These are phyloP conservation scores for Aspergillus fumigatiaffinis DNA, from an alignment of 2,329 filamentous ascomycete genomes.

Conservation along the genomic window DNA sequence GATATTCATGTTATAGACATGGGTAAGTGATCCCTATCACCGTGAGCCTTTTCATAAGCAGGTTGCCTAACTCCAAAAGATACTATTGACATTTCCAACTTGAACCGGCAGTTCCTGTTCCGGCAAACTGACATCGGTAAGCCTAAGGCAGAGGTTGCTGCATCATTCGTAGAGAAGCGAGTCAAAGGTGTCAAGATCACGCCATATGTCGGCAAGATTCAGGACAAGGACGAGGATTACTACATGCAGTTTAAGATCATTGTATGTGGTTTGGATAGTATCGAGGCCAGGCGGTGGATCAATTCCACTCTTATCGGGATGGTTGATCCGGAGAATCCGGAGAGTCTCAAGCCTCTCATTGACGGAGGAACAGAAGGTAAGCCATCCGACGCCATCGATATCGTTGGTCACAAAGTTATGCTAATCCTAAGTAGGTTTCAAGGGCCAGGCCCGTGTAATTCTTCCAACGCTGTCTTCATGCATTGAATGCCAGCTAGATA, in stretches of 20 bases:
- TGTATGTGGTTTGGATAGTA: slow-evolving; percentile 91
- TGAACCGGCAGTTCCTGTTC: slow-evolving; percentile 97
- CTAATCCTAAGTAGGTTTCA: slow-evolving; percentile 63
- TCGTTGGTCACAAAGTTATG: background rate
- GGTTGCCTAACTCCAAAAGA: slow-evolving; percentile 51
- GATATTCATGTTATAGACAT: slow-evolving; percentile 99
- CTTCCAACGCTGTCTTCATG: slow-evolving; percentile 90
- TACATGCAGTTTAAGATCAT: slow-evolving; percentile 96
- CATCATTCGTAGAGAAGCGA: slow-evolving; percentile 81
- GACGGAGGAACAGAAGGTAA: slow-evolving; percentile 90
- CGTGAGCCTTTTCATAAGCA: background rate
- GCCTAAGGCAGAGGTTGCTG: slow-evolving; percentile 89
- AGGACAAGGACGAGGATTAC: slow-evolving; percentile 93
- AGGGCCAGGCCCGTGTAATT: slow-evolving; percentile 90
- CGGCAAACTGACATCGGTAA: slow-evolving; percentile 87
- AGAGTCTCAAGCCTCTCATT: slow-evolving; percentile 87
- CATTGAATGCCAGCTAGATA: slow-evolving; percentile 96
- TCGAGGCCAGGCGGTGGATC: slow-evolving; percentile 98
- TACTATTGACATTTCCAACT: slow-evolving; percentile 96
- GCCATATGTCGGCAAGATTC: slow-evolving; percentile 88
- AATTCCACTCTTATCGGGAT: slow-evolving; percentile 89
- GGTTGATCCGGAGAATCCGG: slow-evolving; percentile 76
- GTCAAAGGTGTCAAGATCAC: slow-evolving; percentile 91
- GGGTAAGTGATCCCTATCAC: slow-evolving; percentile 53
- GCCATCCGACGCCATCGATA: background rate